Percentiles rank a stretch among this genome's conserved stretches.
Conservation (phyloP, 2,329 filamentous ascomycete genomes). For the Camillea tinctor region DNA sequence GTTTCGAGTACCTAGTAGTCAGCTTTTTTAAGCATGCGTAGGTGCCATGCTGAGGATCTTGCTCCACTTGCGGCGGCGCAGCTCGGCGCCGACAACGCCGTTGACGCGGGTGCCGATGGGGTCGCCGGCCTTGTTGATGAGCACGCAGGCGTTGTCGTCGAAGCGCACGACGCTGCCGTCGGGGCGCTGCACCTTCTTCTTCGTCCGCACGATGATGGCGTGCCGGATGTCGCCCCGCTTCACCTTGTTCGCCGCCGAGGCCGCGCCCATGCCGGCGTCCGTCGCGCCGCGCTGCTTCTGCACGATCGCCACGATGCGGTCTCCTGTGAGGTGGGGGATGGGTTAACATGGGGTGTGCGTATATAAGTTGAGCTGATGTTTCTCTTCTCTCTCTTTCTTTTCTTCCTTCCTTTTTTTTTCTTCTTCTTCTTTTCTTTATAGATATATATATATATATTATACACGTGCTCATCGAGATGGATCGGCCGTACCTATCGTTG, state of each 20-base stretch:
- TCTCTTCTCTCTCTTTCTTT: too few relatives aligned
- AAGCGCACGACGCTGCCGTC: slow-evolving; percentile 92
- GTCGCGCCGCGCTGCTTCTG: slow-evolving; percentile 88
- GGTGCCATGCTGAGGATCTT: slow-evolving; percentile 97
- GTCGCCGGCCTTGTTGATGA: slow-evolving; percentile 96
- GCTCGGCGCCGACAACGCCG: slow-evolving; percentile 84
- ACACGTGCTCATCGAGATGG: neutral
- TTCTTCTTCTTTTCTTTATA: too few relatives aligned
- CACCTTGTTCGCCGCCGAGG: slow-evolving; percentile 83
- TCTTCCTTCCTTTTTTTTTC: too few relatives aligned
- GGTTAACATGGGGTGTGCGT: neutral
- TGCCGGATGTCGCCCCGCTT: slow-evolving; percentile 95
- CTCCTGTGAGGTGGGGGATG: slow-evolving; percentile 58
- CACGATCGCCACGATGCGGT: slow-evolving; percentile 95
- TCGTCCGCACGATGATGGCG: slow-evolving; percentile 89
- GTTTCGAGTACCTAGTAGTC: too few relatives aligned
- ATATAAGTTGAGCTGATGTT: neutral
- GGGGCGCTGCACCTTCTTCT: slow-evolving; percentile 79
- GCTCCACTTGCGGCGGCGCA: slow-evolving; percentile 93
- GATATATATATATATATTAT: too few relatives aligned
- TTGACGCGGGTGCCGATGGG: slow-evolving; percentile 91
- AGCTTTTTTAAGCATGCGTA: slow-evolving; percentile 48
- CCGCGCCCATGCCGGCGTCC: slow-evolving; percentile 68
- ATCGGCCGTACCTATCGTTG: slow-evolving; percentile 72
- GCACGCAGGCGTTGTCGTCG: slow-evolving; percentile 96